These are phyloP conservation scores for Craterostigma plantagineum DNA, from an alignment of 257 asterid genomes.

Conservation along the genomic window DNA sequence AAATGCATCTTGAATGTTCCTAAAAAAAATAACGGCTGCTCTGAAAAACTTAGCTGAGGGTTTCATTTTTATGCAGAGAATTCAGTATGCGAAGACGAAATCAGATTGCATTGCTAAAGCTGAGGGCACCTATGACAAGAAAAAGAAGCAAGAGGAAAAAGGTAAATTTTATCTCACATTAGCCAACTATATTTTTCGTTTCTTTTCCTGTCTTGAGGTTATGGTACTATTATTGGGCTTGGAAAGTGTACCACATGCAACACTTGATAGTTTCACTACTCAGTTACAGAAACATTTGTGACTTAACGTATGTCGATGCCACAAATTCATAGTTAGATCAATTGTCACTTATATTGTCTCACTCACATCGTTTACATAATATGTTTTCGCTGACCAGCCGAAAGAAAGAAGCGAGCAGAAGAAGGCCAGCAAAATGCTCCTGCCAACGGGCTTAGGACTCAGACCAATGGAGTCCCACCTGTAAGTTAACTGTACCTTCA, in stretches of 20 bases:
- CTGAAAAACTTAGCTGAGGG: no score
- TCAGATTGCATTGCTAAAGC: constrained; percentile 97
- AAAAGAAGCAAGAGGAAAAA: constrained; percentile 94
- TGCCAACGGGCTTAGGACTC: constrained; percentile 56
- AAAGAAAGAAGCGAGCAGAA: constrained; percentile 47
- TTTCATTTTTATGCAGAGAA: constrained; percentile 37
- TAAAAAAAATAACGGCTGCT: no score
- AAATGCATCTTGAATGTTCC: no score
- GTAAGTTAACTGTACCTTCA: constrained; percentile 33
- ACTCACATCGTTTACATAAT: neutral
- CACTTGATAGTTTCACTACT: no score
- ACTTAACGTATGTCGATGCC: no score
- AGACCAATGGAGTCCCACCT: constrained; percentile 60
- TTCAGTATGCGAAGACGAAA: constrained; percentile 80
- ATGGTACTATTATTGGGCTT: no score
- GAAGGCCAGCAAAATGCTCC: constrained; percentile 44
- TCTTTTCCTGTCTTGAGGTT: no score
- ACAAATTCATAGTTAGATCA: no score
- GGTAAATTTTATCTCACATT: constrained; percentile 21
- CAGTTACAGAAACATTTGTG: no score
- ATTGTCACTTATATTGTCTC: no score
- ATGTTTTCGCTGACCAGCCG: neutral
- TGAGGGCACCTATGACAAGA: constrained; percentile 94
- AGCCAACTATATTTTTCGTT: no score
- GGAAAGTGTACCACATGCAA: no score